Evolutionary conservation across 352 stramenopile genomes (phyloP).

Genomic region (Phytophthora vignae): DNA sequence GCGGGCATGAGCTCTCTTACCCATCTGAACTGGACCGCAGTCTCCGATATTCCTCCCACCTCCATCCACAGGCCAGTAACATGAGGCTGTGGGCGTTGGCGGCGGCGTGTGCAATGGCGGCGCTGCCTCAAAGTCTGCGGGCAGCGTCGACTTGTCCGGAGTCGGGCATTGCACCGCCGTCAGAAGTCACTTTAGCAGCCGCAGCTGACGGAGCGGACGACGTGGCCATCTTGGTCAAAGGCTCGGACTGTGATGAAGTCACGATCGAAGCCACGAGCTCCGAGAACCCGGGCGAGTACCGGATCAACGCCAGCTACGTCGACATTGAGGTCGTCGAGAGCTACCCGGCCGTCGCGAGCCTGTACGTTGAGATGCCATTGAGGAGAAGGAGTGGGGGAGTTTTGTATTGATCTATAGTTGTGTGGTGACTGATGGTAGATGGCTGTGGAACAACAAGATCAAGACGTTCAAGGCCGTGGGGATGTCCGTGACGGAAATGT

Average conservation of each 20-base stretch:
- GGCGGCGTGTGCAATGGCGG: slow-evolving; percentile 8
- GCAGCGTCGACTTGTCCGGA: slow-evolving; percentile 31
- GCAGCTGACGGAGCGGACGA: slow-evolving; percentile 29
- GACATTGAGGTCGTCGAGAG: slow-evolving; percentile 39
- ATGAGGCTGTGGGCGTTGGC: slow-evolving; percentile 17
- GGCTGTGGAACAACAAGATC: slow-evolving; percentile 60
- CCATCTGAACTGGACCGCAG: slow-evolving; percentile 3
- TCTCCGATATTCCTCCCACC: slow-evolving; percentile 21
- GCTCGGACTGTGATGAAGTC: slow-evolving; percentile 35
- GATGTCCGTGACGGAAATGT: slow-evolving; percentile 54
- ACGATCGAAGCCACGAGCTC: slow-evolving; percentile 27
- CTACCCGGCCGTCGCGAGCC: slow-evolving; percentile 36
- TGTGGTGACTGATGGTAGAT: slow-evolving; percentile 12
- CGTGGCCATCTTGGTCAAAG: slow-evolving; percentile 37
- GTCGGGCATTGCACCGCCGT: slow-evolving; percentile 30
- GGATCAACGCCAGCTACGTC: slow-evolving; percentile 43
- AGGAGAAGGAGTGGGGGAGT: neutral
- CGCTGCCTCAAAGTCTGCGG: slow-evolving; percentile 2
- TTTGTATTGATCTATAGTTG: neutral
- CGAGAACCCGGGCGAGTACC: slow-evolving; percentile 32
- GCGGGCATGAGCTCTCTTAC: slow-evolving; percentile 18
- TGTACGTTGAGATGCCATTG: slow-evolving; percentile 17
- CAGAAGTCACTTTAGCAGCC: slow-evolving; percentile 31
- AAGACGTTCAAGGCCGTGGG: slow-evolving; percentile 40
- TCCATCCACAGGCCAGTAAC: neutral